These are phyloP conservation scores for Friedmanniomyces endolithicus DNA, from an alignment of 495 filamentous ascomycete species.

Conservation along the genomic window DNA sequence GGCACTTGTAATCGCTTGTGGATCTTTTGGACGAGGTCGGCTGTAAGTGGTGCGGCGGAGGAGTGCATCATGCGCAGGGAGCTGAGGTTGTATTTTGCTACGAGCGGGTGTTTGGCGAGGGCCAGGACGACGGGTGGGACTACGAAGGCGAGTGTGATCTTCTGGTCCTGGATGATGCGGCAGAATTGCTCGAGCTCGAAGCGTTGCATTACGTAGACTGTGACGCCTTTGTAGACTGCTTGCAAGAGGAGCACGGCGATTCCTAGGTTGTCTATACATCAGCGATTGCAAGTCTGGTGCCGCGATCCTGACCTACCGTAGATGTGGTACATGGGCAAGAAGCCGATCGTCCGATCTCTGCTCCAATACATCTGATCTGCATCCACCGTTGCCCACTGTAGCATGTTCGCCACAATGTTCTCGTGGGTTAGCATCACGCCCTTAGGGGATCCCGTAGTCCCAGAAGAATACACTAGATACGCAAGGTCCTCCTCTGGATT, in stretches of 20 bases:
- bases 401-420: slow-evolving; percentile 42
- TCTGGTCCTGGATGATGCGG: neutral
- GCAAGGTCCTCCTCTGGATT: slow-evolving; percentile 47
- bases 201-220: slow-evolving; percentile 20
- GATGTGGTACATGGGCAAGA: slow-evolving; percentile 33
- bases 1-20: slow-evolving; percentile 22
- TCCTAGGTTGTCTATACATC: too few relatives aligned
- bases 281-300: too few relatives aligned
- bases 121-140: slow-evolving; percentile 31
- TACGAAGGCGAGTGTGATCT: slow-evolving; percentile 30
- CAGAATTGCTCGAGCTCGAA: slow-evolving; percentile 24
- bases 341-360: slow-evolving; percentile 22
- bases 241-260: slow-evolving; percentile 28
- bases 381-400: slow-evolving; percentile 40
- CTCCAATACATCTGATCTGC: neutral
- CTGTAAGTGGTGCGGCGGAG: slow-evolving; percentile 30
- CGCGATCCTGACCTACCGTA: slow-evolving; percentile 26
- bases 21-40: slow-evolving; percentile 31
- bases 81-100: slow-evolving; percentile 25
- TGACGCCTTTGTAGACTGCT: slow-evolving; percentile 21
- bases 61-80: slow-evolving; percentile 29
- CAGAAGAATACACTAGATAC: slow-evolving; percentile 48
- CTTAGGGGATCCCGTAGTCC: slow-evolving; percentile 33
- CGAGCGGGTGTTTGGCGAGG: slow-evolving; percentile 32
- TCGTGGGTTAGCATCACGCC: slow-evolving; percentile 32